Conservation (phyloP, 2,329 filamentous ascomycete species). For the Nannizziopsis barbatae region DNA sequence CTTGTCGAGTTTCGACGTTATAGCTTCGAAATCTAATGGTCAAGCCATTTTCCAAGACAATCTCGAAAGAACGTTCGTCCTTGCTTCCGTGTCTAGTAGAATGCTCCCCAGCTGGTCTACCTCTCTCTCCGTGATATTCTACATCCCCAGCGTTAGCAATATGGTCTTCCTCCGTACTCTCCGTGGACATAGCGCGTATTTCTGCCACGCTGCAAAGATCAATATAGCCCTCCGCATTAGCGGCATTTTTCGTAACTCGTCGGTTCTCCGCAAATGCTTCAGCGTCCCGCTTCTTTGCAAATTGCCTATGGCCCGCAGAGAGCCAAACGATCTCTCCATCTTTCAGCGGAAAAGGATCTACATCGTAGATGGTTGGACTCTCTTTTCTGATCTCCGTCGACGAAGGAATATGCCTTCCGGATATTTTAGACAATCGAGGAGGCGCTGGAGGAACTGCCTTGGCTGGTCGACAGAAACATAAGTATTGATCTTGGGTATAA, state of each 20-base stretch:
- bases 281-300: constrained; percentile 43
- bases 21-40: constrained; percentile 51
- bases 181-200: constrained; percentile 45
- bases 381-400: constrained; percentile 44
- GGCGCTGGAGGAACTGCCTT: constrained; percentile 50
- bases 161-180: constrained; percentile 43
- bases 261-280: constrained; percentile 50
- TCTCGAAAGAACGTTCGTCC: constrained; percentile 49
- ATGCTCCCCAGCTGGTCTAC: constrained; percentile 30
- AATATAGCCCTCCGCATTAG: constrained; percentile 53
- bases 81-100: constrained; percentile 41
- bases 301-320: constrained; percentile 32
- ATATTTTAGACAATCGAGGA: constrained; percentile 40
- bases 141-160: constrained; percentile 45
- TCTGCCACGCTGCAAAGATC: constrained; percentile 48
- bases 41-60: constrained; percentile 51
- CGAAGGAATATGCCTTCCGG: constrained; percentile 41
- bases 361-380: constrained; percentile 50
- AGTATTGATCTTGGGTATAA: constrained; percentile 50
- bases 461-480: constrained; percentile 52
- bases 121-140: constrained; percentile 41
- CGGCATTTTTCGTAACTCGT: constrained; percentile 48
- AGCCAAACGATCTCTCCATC: constrained; percentile 48
- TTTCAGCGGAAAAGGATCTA: constrained; percentile 50
- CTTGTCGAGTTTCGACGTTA: constrained; percentile 45